Evolutionary conservation across 768 basidiomycete genomes (phyloP), one percentile per base, ranked within the genome.

Genomic region (Phanerochaete sordida): DNA sequence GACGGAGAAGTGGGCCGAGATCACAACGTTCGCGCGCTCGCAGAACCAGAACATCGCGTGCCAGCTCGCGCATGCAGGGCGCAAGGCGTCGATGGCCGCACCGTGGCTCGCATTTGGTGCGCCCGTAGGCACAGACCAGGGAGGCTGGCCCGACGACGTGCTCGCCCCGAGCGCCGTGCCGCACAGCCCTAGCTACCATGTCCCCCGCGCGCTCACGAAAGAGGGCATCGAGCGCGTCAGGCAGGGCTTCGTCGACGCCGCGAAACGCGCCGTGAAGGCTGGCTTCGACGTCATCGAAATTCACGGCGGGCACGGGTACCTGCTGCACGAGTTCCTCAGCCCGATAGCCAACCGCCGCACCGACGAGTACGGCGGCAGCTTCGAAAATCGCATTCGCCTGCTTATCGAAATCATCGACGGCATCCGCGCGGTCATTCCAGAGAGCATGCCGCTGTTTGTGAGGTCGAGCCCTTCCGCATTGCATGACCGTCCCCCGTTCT

Each of bases 51-150:
- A 85, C 51, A 81, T 91, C 23, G 90, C 77, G 9, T 85, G 91
- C 57, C 91, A 93, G 69, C 79, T 92, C 19, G 85, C 81, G 0
- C 90, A 93, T 62, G 87, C 88, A 0, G 90, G 91, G 0, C 77
- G 90, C n/a, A 92, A 91, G 69, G 88, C 83, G 0, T 85, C 84
- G 9, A 84, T 79, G 0, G 70, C 81, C 19, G 80, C 84, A 0
- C 86, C 88, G 0, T 91, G 87, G 86, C 67, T 88, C 31, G 56
- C 72, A 30, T 61, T 66, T n/a, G 71, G 71, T 30, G 39, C 70
- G 12, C 54, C 65, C 13, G 81, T 81, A 5, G 64, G 69, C 0
- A 72, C 72, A 45, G 72, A 71, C 12, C 67, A 68, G 3, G 78
- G 77, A n/a, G 85, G 85, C 43, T 72, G 67, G 69, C 65, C 66